phyloP scores from a whole-genome alignment of 805 yeast species.

The Dipodascus albidus region DNA sequence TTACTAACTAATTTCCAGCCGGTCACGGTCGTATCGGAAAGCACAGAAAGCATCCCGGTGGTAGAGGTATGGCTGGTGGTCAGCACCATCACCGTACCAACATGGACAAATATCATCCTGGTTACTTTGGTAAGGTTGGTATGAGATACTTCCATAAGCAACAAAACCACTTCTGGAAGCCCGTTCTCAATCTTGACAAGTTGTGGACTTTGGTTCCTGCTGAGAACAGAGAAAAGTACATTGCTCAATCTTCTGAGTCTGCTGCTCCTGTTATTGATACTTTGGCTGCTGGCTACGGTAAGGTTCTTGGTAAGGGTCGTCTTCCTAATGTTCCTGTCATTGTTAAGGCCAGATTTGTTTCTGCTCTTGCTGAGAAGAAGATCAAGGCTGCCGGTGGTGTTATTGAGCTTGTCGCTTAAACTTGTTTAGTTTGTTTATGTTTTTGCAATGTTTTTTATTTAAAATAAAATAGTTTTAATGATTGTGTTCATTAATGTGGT shows the following conservation, averaged over 20 bases:
- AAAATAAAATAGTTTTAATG: background rate
- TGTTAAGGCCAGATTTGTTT: slow-evolving; percentile 98
- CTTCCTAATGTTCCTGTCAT: slow-evolving; percentile 96
- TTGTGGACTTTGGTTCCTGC: slow-evolving; percentile 94
- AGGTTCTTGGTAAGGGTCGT: slow-evolving; percentile 98
- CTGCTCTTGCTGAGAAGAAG: slow-evolving; percentile 98
- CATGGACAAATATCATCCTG: slow-evolving; percentile 99
- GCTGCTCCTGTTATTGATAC: slow-evolving; percentile 99
- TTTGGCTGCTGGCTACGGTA: slow-evolving; percentile 98
- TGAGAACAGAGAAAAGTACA: slow-evolving; percentile 89
- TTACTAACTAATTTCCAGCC: slow-evolving; percentile 41
- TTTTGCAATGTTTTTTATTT: background rate
- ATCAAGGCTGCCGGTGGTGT: slow-evolving; percentile 99
- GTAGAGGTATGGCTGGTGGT: slow-evolving; percentile 99
- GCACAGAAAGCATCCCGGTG: slow-evolving; percentile 99
- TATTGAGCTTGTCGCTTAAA: slow-evolving; percentile 96
- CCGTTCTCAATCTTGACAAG: slow-evolving; percentile 95
- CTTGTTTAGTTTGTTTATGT: slow-evolving; percentile 8
- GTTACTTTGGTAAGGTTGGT: slow-evolving; percentile 99
- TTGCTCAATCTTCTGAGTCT: slow-evolving; percentile 69
- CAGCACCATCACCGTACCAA: slow-evolving; percentile 99
- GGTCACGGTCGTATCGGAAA: slow-evolving; percentile 99
- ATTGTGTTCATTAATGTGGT: background rate
- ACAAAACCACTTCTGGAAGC: slow-evolving; percentile 91
- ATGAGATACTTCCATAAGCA: slow-evolving; percentile 99